Percentiles rank a stretch among this genome's conserved stretches.
Conservation (phyloP, 805 yeast species). For the Vanderwaltozyma polyspora region DNA sequence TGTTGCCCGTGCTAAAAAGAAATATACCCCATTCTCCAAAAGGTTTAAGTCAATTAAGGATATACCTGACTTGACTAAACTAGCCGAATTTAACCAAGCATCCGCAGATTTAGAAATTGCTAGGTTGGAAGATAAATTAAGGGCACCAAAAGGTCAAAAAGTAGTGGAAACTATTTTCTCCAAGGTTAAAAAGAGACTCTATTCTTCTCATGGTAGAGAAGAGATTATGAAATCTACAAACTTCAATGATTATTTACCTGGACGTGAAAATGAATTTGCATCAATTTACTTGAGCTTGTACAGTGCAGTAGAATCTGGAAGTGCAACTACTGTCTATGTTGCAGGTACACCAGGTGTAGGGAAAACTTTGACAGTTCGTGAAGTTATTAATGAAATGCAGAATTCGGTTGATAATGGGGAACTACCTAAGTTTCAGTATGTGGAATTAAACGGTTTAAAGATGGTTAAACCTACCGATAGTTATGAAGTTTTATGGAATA, state of each 20-base stretch:
- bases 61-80: constrained; percentile 23
- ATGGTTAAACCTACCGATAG: constrained; percentile 68
- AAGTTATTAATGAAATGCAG: constrained; percentile 63
- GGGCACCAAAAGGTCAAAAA: constrained; percentile 31
- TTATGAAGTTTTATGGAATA: constrained; percentile 75
- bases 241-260: constrained; percentile 51
- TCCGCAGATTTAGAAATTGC: constrained; percentile 6
- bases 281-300: constrained; percentile 59
- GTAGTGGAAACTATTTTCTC: constrained; percentile 27
- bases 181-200: constrained; percentile 26
- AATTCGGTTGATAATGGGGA: constrained; percentile 30
- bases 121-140: constrained; percentile 20
- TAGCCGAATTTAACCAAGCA: constrained; percentile 18
- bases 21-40: constrained; percentile 21
- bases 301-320: constrained; percentile 52
- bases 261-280: constrained; percentile 76
- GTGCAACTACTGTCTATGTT: constrained; percentile 78
- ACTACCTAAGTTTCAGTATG: constrained; percentile 47
- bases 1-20: constrained; percentile 23
- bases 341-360: constrained; percentile 99
- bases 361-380: constrained; percentile 85
- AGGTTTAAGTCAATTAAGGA: constrained; percentile 17
- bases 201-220: constrained; percentile 33
- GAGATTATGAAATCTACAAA: constrained; percentile 29
- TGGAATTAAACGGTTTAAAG: constrained; percentile 88